Evolutionary conservation across 140 eudicot species (phyloP), one percentile per base, ranked within the genome.

Genomic region (Stevia rebaudiana): DNA sequence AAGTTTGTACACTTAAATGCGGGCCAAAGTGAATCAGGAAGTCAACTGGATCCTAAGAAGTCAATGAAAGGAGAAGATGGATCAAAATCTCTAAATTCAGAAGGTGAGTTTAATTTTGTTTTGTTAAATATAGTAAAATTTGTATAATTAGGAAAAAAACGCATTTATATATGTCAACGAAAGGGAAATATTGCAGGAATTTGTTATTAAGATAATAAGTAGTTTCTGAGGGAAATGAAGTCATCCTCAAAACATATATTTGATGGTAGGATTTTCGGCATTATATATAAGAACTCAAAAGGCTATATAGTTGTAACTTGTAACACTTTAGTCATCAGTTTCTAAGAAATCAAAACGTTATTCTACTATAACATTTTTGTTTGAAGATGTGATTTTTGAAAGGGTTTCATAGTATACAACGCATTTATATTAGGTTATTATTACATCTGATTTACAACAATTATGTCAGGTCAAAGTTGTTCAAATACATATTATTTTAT

Each of bases 101-200:
- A 83, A 78, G 98, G 95, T 91, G 25, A 61, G 24, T 61, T 33
- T 40, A 1, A 19, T 57, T 33, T 18, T 5, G 16, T 30, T 53
- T 39, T 25, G 37, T 36, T 22, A 39, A 28, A 40, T 68, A 22
- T 37, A 1, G 33, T 24, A 16, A 40, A 53, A 15, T 24, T 47
- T 21, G 22, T 54, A 21, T 40, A 61, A 25, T 41, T 12, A 55
- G 12, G 44, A 40, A 54, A 54, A 13, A 49, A 11, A 31, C 7
- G 8, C 43, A 6, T 56, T 15, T 56, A 9, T 56, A 9, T 68
- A 25, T 54, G 25, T 40, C 28, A 10, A 35, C 41, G 33, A 25
- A 67, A 54, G 31, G 54, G 31, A 25, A 10, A 64, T 18, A 46
- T 31, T 30, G 58, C 54, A 5, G 37, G 21, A 40, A 54, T n/a